Evolutionary conservation across 164 flowering plant genomes (phyloP), one percentile per base, ranked within the genome.

Genomic region (Annona squamosa): DNA sequence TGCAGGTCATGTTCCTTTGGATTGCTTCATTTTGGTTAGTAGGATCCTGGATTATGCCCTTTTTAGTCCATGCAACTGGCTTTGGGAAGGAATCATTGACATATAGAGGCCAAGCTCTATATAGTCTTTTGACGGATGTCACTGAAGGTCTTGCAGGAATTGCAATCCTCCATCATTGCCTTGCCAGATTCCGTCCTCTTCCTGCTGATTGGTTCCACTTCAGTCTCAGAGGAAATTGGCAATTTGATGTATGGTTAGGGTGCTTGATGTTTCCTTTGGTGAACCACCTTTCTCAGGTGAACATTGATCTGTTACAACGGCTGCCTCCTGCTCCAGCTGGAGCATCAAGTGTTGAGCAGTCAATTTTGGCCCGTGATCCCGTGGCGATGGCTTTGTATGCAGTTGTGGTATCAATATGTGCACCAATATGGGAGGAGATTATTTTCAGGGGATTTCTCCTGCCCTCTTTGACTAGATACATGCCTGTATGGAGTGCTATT

Each of bases 1-100:
- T 87, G 79, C 92, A 95, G 99, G 99, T 96, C 47, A 93, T 88
- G 89, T 86, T 96, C 63, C 89, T 96, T 37, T 91, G 99, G 98
- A 86, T 90, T 75, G 88, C 90, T 70, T 85, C 99, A 43, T 95
- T 95, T 78, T 95, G 99, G 95, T 87, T 95, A 26, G 90, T 96
- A 67, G 99, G 98, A 18, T 89, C 99, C 17, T 96, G 97, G 97
- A 80, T 93, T 82, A 84, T 93, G 74, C 99, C 98, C 42, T 93
- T 91, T 78, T 82, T 84, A 62, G 97, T 93, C 63, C 93, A 96
- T 70, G 75, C 87, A 17, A 80, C 87, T 26, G 98, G 99, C 41
- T 89, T 90, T 83, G 89, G 81, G 79, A 89, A 87, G 77, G 97
- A 87, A 44, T 83, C 96, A 46, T 73, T 93, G 46, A 90, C 99